These are phyloP conservation scores for Xerocomus brunneocitrinus DNA, from an alignment of 768 basidiomycete genomes.

Conservation along the genomic window DNA sequence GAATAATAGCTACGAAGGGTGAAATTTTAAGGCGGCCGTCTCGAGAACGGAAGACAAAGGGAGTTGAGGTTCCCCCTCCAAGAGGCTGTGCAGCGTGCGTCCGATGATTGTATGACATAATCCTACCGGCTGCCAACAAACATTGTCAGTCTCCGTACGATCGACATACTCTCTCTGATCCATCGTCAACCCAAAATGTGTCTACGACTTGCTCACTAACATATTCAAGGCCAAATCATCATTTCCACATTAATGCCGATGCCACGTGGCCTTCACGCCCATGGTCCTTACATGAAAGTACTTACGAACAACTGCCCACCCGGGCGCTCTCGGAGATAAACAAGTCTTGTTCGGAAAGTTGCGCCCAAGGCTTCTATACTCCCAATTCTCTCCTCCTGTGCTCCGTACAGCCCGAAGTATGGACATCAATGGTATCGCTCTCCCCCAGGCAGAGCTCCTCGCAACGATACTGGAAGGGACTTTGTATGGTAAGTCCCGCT, in stretches of 20 bases:
- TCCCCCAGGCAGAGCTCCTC: conserved; percentile 6
- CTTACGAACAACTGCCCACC: not conserved
- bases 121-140: not conserved
- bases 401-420: not conserved
- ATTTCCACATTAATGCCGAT: not conserved
- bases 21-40: not conserved
- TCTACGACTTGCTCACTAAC: not conserved
- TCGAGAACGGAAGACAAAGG: not conserved
- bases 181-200: not conserved
- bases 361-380: not conserved
- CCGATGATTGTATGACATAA: not conserved
- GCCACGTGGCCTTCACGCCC: not conserved
- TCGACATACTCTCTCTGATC: not conserved
- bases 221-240: not conserved
- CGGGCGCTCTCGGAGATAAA: not conserved
- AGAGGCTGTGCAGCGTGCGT: not conserved
- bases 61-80: not conserved
- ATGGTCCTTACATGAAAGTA: not conserved
- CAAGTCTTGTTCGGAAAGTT: not conserved
- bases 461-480: not conserved
- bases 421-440: not conserved
- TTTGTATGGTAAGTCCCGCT: conserved; percentile 1
- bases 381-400: not conserved
- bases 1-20: too few species aligned
- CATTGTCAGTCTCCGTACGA: not conserved